Conservation (phyloP, 2,329 filamentous ascomycete genomes). For the Alternaria longipes region DNA sequence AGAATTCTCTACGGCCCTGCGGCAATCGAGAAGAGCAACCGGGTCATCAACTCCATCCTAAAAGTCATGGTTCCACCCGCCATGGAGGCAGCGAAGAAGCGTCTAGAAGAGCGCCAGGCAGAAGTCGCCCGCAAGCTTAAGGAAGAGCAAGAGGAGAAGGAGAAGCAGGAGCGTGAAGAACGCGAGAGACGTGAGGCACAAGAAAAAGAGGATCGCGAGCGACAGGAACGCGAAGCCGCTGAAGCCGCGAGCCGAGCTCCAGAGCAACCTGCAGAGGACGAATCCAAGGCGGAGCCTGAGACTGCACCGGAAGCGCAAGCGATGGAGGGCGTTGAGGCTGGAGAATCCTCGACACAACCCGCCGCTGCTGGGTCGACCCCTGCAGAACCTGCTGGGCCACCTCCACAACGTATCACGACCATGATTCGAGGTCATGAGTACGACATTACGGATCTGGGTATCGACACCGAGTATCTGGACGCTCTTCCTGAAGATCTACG, state of each 20-base stretch:
- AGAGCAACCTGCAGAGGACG: slow-evolving; percentile 29
- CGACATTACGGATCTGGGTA: slow-evolving; percentile 93
- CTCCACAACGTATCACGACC: slow-evolving; percentile 74
- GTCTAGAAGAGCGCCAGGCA: slow-evolving; percentile 76
- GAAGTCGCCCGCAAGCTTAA: slow-evolving; percentile 71
- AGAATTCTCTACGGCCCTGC: slow-evolving; percentile 80
- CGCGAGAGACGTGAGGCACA: slow-evolving; percentile 64
- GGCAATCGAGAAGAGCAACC: slow-evolving; percentile 73
- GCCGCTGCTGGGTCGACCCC: slow-evolving; percentile 33
- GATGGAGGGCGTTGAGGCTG: slow-evolving; percentile 81
- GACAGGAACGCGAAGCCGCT: slow-evolving; percentile 51
- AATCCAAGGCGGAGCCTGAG: slow-evolving; percentile 50
- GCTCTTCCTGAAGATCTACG: slow-evolving; percentile 97
- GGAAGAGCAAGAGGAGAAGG: slow-evolving; percentile 70
- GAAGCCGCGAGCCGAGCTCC: slow-evolving; percentile 52
- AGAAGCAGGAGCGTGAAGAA: slow-evolving; percentile 68
- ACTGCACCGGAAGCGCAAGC: slow-evolving; percentile 56
- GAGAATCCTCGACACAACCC: slow-evolving; percentile 38
- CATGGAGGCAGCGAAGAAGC: slow-evolving; percentile 79
- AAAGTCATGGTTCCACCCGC: slow-evolving; percentile 82
- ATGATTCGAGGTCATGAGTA: slow-evolving; percentile 86
- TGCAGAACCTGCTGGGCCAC: slow-evolving; percentile 25
- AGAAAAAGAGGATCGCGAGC: slow-evolving; percentile 56
- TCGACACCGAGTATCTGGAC: slow-evolving; percentile 92
- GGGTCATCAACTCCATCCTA: slow-evolving; percentile 74